phyloP scores from a whole-genome alignment of 2,329 filamentous ascomycete species.

The Niveomyces coronatus region DNA sequence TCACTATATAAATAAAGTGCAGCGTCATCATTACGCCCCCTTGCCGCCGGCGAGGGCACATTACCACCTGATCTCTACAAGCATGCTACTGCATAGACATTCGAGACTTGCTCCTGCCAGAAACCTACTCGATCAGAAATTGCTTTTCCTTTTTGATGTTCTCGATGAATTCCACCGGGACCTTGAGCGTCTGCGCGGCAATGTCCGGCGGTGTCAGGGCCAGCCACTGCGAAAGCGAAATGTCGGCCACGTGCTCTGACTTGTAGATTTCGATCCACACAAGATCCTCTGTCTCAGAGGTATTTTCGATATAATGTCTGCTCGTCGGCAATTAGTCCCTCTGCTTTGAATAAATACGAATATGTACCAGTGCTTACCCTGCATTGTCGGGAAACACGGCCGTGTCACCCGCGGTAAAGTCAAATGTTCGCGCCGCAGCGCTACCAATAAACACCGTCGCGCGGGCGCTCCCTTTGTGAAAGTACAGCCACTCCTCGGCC shows the following conservation, averaged over 20 bases:
- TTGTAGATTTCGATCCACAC: conserved; percentile 63
- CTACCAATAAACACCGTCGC: conserved; percentile 57
- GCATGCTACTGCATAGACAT: neutral
- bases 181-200: conserved; percentile 49
- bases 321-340: neutral
- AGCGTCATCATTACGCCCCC: too few relatives aligned
- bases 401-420: conserved; percentile 57
- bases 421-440: conserved; percentile 52
- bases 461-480: conserved; percentile 50
- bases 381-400: conserved; percentile 58
- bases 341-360: neutral
- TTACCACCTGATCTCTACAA: neutral
- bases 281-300: conserved; percentile 50
- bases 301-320: conserved; percentile 61
- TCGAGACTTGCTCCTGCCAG: neutral
- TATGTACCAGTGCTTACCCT: conserved; percentile 24
- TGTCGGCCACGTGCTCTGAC: conserved; percentile 55
- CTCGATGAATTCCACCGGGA: conserved; percentile 45
- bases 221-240: conserved; percentile 58
- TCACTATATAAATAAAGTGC: too few relatives aligned
- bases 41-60: too few relatives aligned
- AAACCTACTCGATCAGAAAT: conserved; percentile 27
- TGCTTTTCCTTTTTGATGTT: conserved; percentile 55
- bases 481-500: conserved; percentile 64
- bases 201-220: conserved; percentile 55